Evolutionary conservation across 129 eudicot species (phyloP).

Genomic region (Helichrysum umbraculigerum): DNA sequence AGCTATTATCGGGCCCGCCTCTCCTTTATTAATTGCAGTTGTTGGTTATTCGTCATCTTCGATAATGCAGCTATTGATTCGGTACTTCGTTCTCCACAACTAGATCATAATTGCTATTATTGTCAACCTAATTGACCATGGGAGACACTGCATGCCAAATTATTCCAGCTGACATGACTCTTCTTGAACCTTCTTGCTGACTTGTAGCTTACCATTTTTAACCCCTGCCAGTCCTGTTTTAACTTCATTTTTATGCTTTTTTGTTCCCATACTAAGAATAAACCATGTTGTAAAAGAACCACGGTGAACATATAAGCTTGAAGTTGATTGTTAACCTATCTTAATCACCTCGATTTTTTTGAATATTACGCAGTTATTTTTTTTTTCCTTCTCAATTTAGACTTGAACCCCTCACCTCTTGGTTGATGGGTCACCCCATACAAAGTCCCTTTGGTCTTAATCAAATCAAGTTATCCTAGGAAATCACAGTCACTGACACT

Average conservation of each 20-base stretch:
- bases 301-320: neutral
- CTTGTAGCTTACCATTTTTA: neutral
- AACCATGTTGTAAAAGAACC: neutral
- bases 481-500: no score
- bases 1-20: neutral
- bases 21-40: neutral
- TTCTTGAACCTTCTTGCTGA: neutral
- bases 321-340: neutral
- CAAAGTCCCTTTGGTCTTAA: neutral
- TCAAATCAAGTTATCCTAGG: neutral
- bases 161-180: neutral
- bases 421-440: no score
- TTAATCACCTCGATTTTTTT: no score
- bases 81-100: neutral
- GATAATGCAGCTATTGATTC: neutral
- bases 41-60: neutral
- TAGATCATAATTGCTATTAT: neutral
- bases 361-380: no score
- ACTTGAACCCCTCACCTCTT: no score
- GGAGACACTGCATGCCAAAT: neutral
- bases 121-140: conserved; percentile 7
- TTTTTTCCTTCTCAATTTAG: no score
- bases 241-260: neutral
- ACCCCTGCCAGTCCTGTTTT: neutral
- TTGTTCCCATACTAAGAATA: neutral